Base-by-base conservation (phyloP, 2,329 filamentous ascomycete species). In the Cordyceps cicadae region DNA sequence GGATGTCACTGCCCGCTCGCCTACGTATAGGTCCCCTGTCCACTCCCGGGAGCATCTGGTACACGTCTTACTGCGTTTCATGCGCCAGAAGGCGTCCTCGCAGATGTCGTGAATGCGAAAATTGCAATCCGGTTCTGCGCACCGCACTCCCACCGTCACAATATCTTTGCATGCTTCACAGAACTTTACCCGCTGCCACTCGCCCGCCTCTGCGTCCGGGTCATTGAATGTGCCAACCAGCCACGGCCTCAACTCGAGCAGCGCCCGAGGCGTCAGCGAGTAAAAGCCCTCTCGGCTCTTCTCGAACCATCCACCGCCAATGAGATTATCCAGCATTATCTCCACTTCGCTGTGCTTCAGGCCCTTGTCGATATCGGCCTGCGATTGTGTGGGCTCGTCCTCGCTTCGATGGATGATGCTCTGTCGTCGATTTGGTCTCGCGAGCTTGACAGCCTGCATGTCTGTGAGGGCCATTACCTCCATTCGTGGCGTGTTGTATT, bases 191-290 rank as follows among this genome's bases (percentile, higher is more conserved):
- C 86, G 85, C 70, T 90, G 82, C 79, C 82, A 85, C 39, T 84
- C 84, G n/a, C 76, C 74, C 1, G 77, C 75, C 11, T 84, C 84
- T 1, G 79, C 78, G 11, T 84, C 82, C 0, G 81, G 75, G 60
- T 95, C 89, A 70, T 99, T 97, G 74, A 96, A 99, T 32, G 88
- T 90, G 58, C 90, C 89, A n/a, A 90, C 76, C 54, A 99, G 80
- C 87, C 92, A 97, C 1, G 83, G 80, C 62, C 88, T 81, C 61
- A 99, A 76, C 77, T 99, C 94, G 79, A 97, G 85, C 66, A 99
- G 76, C 1, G 86, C 88, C 9, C 93, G 83, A 3, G 91, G 84
- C 56, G 86, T 87, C 19, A 97, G 78, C 19, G 82, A 85, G 72
- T 91, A 97, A 73, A 87, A 96, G 0, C 86, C 86, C 12, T 81